A percentile compares a stretch with the other conserved stretches of the same genome.
Evolutionary conservation across 352 stramenopile genomes (phyloP).

Genomic region (Phytophthora fragariaefolia): DNA sequence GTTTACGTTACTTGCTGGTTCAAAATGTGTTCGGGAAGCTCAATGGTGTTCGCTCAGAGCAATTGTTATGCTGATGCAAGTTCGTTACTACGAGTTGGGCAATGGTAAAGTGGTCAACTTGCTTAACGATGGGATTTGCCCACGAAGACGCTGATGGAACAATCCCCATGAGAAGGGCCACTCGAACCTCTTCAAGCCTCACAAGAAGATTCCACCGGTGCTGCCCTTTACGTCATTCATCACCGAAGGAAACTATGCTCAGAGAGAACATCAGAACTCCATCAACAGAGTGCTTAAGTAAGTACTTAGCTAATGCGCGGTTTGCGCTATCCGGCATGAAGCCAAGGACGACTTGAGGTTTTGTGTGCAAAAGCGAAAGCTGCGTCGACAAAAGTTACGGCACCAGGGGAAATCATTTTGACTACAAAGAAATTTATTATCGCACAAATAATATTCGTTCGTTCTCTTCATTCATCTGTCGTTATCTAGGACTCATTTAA

Average conservation of each 20-base stretch:
- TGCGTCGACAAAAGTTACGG: slow-evolving; percentile 29
- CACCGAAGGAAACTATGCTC: slow-evolving; percentile 29
- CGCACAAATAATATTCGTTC: no score
- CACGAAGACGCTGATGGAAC: slow-evolving; percentile 51
- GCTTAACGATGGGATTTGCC: slow-evolving; percentile 56
- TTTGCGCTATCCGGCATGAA: slow-evolving; percentile 17
- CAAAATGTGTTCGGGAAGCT: slow-evolving; percentile 51
- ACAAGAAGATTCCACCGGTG: slow-evolving; percentile 35
- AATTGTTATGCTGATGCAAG: slow-evolving; percentile 41
- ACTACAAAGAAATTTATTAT: no score
- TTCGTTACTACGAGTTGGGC: slow-evolving; percentile 67
- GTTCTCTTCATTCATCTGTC: no score
- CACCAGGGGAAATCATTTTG: no score
- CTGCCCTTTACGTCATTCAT: slow-evolving; percentile 35
- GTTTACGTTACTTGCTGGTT: slow-evolving; percentile 29
- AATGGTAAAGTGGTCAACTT: slow-evolving; percentile 67
- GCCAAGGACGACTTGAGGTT: slow-evolving; percentile 22
- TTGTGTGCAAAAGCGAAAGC: slow-evolving; percentile 29
- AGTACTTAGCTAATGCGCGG: slow-evolving; percentile 56
- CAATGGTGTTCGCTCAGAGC: slow-evolving; percentile 39
- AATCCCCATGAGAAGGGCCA: slow-evolving; percentile 60
- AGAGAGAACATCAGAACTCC: slow-evolving; percentile 59
- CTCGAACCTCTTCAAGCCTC: slow-evolving; percentile 36
- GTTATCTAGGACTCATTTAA: no score
- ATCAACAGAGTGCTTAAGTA: slow-evolving; percentile 56